Percentiles rank a stretch among this genome's conserved stretches.
phyloP scores from a whole-genome alignment of 352 stramenopile genomes.

The Phytopythium helicoides region DNA sequence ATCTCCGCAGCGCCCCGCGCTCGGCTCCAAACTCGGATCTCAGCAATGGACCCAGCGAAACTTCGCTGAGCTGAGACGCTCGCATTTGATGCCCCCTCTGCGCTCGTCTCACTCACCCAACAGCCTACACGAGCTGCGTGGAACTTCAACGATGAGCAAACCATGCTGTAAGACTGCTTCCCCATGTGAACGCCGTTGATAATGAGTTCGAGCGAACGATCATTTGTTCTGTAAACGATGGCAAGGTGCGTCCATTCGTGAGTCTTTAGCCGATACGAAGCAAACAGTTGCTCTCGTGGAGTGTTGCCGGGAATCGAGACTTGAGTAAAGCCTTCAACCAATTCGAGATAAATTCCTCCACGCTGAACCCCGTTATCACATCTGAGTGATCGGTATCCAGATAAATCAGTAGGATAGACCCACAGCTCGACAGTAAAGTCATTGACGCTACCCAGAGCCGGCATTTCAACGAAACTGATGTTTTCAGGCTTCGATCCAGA shows the following conservation, averaged over 20 bases:
- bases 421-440: constrained; percentile 84
- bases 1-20: constrained; percentile 42
- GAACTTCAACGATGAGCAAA: constrained; percentile 47
- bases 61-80: constrained; percentile 42
- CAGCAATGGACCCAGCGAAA: constrained; percentile 73
- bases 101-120: constrained; percentile 58
- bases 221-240: constrained; percentile 40
- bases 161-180: constrained; percentile 34
- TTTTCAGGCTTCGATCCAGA: constrained; percentile 41
- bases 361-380: constrained; percentile 71
- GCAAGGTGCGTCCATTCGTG: constrained; percentile 74
- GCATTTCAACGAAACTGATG: constrained; percentile 65
- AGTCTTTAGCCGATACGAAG: constrained; percentile 39
- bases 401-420: constrained; percentile 66
- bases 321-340: constrained; percentile 65
- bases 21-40: constrained; percentile 73
- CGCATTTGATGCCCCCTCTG: constrained; percentile 27
- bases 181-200: constrained; percentile 53
- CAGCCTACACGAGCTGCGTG: constrained; percentile 60
- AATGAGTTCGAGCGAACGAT: constrained; percentile 29
- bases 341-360: constrained; percentile 71
- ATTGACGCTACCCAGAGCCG: constrained; percentile 49
- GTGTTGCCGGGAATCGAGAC: constrained; percentile 69
- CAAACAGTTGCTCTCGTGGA: constrained; percentile 72
- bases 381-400: constrained; percentile 60